A percentile compares a stretch with the other conserved stretches of the same genome.
Conservation (phyloP, 345 rosid genomes). For the Microthlaspi erraticum region DNA sequence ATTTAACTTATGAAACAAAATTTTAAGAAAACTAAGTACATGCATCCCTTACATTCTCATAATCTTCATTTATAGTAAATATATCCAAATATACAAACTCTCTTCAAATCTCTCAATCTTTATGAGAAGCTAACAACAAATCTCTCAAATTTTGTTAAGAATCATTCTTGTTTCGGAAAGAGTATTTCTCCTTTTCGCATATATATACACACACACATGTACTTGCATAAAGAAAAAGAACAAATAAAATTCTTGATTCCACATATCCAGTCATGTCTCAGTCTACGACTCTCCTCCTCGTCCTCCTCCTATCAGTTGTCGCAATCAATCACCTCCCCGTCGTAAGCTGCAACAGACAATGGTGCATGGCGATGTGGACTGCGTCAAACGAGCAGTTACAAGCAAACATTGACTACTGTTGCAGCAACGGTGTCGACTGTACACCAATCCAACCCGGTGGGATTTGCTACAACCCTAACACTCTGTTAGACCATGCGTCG, state of each 20-base stretch:
- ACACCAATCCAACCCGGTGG: conserved; percentile 65
- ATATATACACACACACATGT: neutral
- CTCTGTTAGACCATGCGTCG: conserved; percentile 63
- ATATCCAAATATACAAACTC: too few relatives aligned
- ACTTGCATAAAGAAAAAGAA: neutral
- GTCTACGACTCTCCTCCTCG: neutral
- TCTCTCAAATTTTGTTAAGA: too few relatives aligned
- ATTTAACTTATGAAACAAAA: too few relatives aligned
- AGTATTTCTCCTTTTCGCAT: too few relatives aligned
- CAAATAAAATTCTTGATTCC: neutral
- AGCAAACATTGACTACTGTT: conserved; percentile 68
- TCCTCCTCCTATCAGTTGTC: conserved; percentile 2
- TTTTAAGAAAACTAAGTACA: too few relatives aligned
- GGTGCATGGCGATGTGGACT: conserved; percentile 65
- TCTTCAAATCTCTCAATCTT: too few relatives aligned
- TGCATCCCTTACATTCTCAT: too few relatives aligned
- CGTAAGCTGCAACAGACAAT: conserved; percentile 46
- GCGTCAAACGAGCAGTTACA: conserved; percentile 58
- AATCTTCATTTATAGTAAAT: too few relatives aligned
- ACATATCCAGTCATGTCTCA: neutral
- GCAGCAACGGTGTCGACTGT: conserved; percentile 61
- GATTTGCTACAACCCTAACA: conserved; percentile 72
- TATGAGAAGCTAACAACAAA: too few relatives aligned
- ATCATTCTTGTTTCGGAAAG: too few relatives aligned
- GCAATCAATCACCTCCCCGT: conserved; percentile 2